Evolutionary conservation across 306 rosid species (phyloP).

Genomic region (Cicer arietinum): DNA sequence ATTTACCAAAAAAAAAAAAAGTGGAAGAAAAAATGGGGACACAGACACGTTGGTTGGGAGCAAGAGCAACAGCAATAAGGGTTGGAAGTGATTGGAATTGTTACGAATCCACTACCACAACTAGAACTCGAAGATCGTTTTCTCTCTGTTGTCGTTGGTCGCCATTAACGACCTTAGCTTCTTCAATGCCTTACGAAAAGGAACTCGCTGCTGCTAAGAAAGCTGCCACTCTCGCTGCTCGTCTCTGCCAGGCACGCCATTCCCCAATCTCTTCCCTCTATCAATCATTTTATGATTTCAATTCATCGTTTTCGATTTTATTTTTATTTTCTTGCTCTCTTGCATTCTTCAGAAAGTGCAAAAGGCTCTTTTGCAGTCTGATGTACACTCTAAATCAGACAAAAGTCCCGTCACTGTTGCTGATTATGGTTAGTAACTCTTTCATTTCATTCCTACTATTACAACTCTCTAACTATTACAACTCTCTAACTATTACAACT

Average conservation of each 20-base stretch:
- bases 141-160: constrained; percentile 35
- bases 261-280: background rate
- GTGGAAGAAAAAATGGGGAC: constrained; percentile 21
- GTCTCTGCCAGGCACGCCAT: constrained; percentile 78
- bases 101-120: too few species aligned
- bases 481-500: too few species aligned
- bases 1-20: background rate
- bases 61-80: background rate
- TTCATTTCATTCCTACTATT: background rate
- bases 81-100: constrained; percentile 11
- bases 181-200: constrained; percentile 83
- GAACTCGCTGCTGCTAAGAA: constrained; percentile 91
- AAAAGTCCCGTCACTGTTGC: constrained; percentile 97
- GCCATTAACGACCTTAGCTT: constrained; percentile 25
- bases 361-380: constrained; percentile 80
- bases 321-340: constrained; percentile 11
- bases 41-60: constrained; percentile 15
- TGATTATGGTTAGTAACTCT: constrained; percentile 66
- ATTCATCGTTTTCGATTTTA: background rate
- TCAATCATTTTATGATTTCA: background rate
- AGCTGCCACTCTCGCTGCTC: constrained; percentile 88
- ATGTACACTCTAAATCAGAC: constrained; percentile 90
- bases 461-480: too few species aligned
- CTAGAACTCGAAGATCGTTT: background rate
- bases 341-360: constrained; percentile 73